Evolutionary conservation across 371 early-diverging fungal species (phyloP).

Genomic region (Mucor mucedo): DNA sequence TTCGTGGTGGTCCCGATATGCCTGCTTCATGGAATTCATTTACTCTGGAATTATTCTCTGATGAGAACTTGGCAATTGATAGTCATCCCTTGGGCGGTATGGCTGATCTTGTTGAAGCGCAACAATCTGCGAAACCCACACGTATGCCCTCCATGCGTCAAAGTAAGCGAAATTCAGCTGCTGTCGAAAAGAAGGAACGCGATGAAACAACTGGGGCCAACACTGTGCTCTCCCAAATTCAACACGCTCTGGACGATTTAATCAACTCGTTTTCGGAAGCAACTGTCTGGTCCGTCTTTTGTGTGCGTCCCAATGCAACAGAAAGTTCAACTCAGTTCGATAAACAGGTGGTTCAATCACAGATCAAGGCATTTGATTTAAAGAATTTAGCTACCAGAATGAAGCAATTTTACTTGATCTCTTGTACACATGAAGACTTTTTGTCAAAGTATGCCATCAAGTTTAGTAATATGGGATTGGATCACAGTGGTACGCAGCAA

Average conservation of each 20-base stretch:
- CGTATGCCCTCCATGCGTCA: constrained; percentile 21
- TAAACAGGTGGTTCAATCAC: constrained; percentile 52
- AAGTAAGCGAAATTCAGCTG: constrained; percentile 8
- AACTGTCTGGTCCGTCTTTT: constrained; percentile 81
- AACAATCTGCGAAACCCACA: constrained; percentile 55
- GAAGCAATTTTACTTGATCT: constrained; percentile 55
- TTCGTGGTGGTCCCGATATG: constrained; percentile 53
- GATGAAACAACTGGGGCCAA: constrained; percentile 8
- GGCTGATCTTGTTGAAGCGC: constrained; percentile 54
- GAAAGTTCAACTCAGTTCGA: constrained; percentile 61
- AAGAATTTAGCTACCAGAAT: constrained; percentile 49
- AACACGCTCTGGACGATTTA: constrained; percentile 72
- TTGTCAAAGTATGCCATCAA: constrained; percentile 67
- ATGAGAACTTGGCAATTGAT: constrained; percentile 50
- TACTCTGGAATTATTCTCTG: constrained; percentile 24
- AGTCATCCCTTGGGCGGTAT: constrained; percentile 52
- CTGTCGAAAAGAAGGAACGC: background rate
- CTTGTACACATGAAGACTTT: constrained; percentile 54
- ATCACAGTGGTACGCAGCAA: constrained; percentile 26
- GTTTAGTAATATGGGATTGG: constrained; percentile 39
- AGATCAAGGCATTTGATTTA: constrained; percentile 59
- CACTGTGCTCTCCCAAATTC: constrained; percentile 59
- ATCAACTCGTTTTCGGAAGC: constrained; percentile 79
- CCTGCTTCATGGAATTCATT: constrained; percentile 52
- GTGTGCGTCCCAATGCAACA: constrained; percentile 71